A percentile compares a stretch with the other conserved stretches of the same genome.
These are phyloP conservation scores for Calonectria crousiana DNA, from an alignment of 2,329 filamentous ascomycete genomes.

Conservation along the genomic window DNA sequence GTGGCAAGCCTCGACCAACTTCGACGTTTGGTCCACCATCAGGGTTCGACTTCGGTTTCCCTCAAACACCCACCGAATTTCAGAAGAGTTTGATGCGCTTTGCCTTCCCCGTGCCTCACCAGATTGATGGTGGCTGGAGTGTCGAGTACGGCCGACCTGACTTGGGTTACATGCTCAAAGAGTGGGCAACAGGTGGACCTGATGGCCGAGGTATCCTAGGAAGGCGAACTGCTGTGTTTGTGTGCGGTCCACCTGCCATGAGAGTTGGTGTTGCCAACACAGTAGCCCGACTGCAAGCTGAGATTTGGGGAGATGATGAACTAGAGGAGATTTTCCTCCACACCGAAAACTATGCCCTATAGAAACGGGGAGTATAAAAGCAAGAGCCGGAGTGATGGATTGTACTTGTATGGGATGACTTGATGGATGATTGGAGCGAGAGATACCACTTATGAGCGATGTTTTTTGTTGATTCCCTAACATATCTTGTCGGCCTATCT, in stretches of 20 bases:
- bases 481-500: conserved; percentile 20
- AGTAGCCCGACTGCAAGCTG: conserved; percentile 83
- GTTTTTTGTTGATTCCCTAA: conserved; percentile 34
- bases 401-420: conserved; percentile 39
- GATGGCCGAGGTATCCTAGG: conserved; percentile 80
- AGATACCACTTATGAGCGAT: conserved; percentile 47
- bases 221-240: conserved; percentile 86
- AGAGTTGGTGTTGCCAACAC: conserved; percentile 88
- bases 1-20: conserved; percentile 57
- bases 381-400: not conserved
- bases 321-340: conserved; percentile 94
- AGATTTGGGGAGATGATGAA: conserved; percentile 82
- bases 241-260: conserved; percentile 91
- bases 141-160: conserved; percentile 94
- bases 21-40: conserved; percentile 71
- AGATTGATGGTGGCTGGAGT: conserved; percentile 84
- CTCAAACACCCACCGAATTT: conserved; percentile 85
- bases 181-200: conserved; percentile 79
- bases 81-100: conserved; percentile 93
- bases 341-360: conserved; percentile 94
- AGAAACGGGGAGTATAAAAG: conserved; percentile 5
- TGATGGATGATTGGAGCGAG: conserved; percentile 26
- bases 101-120: conserved; percentile 79
- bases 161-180: conserved; percentile 85
- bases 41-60: conserved; percentile 85